phyloP scores from a whole-genome alignment of 2,329 filamentous ascomycete species.

The Ascochyta koolunga region DNA sequence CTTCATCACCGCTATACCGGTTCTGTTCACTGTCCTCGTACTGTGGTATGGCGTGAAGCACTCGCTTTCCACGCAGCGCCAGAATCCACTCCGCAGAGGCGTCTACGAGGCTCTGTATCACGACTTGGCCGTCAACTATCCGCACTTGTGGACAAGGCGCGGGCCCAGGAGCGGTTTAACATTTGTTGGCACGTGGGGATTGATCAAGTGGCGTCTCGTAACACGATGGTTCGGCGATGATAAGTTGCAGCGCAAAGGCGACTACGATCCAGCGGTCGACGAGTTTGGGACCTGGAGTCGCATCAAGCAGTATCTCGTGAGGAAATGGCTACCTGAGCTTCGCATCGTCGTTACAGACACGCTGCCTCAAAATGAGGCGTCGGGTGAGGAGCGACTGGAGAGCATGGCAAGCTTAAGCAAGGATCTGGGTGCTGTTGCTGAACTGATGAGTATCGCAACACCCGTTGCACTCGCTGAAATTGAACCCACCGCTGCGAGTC shows the following conservation, averaged over 20 bases:
- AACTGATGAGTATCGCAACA: constrained; percentile 44
- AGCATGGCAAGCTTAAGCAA: constrained; percentile 15
- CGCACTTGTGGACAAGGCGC: constrained; percentile 55
- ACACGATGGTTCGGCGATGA: constrained; percentile 54
- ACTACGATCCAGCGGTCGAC: constrained; percentile 41
- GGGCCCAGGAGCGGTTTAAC: constrained; percentile 53
- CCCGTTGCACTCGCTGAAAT: constrained; percentile 46
- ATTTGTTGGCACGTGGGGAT: constrained; percentile 46
- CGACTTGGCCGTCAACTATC: constrained; percentile 54
- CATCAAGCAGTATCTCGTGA: constrained; percentile 48
- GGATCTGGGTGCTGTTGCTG: constrained; percentile 39
- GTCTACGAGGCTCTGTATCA: constrained; percentile 59
- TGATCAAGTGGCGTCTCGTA: constrained; percentile 57
- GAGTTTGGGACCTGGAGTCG: constrained; percentile 49
- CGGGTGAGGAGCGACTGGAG: constrained; percentile 2
- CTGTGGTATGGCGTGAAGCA: constrained; percentile 58
- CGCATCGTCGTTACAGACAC: constrained; percentile 20
- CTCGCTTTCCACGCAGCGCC: constrained; percentile 49
- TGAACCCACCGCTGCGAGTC: constrained; percentile 43
- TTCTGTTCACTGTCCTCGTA: constrained; percentile 54
- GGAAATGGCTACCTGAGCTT: constrained; percentile 51
- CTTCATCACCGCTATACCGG: constrained; percentile 54
- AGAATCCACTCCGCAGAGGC: constrained; percentile 55
- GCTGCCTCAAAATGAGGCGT: not conserved
- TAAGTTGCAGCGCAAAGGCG: constrained; percentile 47